Base-by-base conservation (phyloP, 2,329 filamentous ascomycete genomes). In the Dothideomycetes sp. region DNA sequence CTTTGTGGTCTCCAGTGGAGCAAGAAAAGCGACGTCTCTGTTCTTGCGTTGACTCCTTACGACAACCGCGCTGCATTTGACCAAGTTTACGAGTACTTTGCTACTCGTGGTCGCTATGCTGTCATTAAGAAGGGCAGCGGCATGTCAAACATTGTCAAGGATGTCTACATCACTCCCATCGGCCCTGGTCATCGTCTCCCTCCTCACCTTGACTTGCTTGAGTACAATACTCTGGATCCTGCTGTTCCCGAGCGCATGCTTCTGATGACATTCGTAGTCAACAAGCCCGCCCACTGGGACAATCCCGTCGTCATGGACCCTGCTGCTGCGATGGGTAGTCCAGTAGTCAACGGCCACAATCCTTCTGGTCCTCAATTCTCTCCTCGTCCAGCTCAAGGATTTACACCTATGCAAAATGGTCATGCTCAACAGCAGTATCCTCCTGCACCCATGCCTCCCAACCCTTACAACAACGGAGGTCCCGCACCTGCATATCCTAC, bases 111-210 rank as follows among this genome's bases (percentile, higher is more conserved):
- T 49, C 75, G 87, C 23, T 98, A 94, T 58, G 89, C 87, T 15
- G 89, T 96, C 1, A 73, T 95, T 5, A 80, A 80, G 11, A 84
- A 89, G 55, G 74, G 75, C 1, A 64, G 79, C 20, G 74, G 78
- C 15, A 44, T 47, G 32, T 43, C 38, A 11, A 53, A 57, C 31
- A 81, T 86, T 45, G 82, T 95, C 34, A 81, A 87, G 45, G 89
- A 96, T 56, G 84, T 88, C 1, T 96, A 96, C 59, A 74, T 96
- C 22, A 81, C 95, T 8, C 89, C 91, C 0, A 76, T 96, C 4
- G 76, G 86, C 22, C 73, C 79, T 4, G 86, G 84, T 23, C 65
- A 63, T 23, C 64, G 66, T 34, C 74, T 89, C 30, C 89, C 91
- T 0, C 84, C 88, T 47, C 94, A 95, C 53, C 78, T 95, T 60